These are phyloP conservation scores for Leishmania mexicana DNA, from an alignment of 208 protist species.

Conservation along the genomic window DNA sequence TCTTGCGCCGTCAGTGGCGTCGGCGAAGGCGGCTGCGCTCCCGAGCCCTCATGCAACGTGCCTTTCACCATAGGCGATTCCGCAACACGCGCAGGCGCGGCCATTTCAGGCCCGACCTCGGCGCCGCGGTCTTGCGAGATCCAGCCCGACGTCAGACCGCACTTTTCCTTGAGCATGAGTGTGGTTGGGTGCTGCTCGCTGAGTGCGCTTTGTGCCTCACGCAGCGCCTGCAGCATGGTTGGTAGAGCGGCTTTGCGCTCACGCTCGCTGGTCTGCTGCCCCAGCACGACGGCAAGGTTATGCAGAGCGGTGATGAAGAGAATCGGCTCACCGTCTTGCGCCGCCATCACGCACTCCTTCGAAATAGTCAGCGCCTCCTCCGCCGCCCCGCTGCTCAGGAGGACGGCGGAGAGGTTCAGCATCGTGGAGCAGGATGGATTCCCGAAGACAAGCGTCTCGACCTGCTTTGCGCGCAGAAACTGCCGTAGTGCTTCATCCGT, in stretches of 20 bases:
- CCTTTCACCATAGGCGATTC: not conserved
- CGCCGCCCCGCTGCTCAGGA: constrained; percentile 50
- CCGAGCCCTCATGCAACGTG: not conserved
- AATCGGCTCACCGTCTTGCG: constrained; percentile 57
- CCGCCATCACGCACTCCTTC: constrained; percentile 58
- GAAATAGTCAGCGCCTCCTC: constrained; percentile 71
- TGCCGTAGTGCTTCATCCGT: constrained; percentile 48
- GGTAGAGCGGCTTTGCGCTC: constrained; percentile 52
- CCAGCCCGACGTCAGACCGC: constrained; percentile 47
- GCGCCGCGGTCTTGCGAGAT: constrained; percentile 7
- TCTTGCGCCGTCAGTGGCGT: constrained; percentile 9
- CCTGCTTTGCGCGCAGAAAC: constrained; percentile 50
- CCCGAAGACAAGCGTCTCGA: constrained; percentile 64
- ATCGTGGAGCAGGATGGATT: constrained; percentile 84
- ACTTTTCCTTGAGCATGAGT: constrained; percentile 64
- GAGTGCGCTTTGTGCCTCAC: constrained; percentile 53
- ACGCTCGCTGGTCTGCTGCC: constrained; percentile 45
- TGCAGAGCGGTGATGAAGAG: constrained; percentile 83
- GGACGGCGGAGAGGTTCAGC: constrained; percentile 84
- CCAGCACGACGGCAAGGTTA: constrained; percentile 81
- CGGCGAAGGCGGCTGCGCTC: not conserved
- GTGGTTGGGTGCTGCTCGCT: constrained; percentile 76
- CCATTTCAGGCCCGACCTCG: no score
- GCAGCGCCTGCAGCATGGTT: constrained; percentile 77
- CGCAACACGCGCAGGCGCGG: not conserved